Conservation (phyloP, 2,329 filamentous ascomycete genomes). For the Verticillium nubilum region DNA sequence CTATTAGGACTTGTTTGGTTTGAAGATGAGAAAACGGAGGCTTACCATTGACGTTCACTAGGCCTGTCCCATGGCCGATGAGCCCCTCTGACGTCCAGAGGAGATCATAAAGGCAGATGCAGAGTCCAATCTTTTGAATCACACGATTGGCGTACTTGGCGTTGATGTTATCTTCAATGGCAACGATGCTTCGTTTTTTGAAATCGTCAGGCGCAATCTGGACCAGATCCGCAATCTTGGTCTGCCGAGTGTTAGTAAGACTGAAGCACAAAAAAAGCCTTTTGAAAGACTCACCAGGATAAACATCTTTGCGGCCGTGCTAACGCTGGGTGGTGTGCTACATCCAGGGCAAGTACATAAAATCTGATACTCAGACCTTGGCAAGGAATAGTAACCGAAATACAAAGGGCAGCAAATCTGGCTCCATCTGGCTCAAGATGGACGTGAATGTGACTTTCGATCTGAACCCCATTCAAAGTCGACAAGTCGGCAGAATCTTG, state of each 20-base stretch:
- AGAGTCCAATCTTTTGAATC: constrained; percentile 90
- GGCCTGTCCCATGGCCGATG: constrained; percentile 86
- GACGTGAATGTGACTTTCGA: neutral
- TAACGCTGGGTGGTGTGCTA: neutral
- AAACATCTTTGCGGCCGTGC: constrained; percentile 33
- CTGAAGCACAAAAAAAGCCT: neutral
- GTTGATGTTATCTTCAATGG: constrained; percentile 96
- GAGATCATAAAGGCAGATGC: constrained; percentile 88
- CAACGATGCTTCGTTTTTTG: constrained; percentile 71
- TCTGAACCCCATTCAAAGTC: neutral
- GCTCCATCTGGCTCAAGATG: neutral
- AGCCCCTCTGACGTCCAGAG: constrained; percentile 85
- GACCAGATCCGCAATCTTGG: constrained; percentile 89
- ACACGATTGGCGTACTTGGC: constrained; percentile 94
- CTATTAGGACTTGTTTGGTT: constrained; percentile 9
- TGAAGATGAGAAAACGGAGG: neutral
- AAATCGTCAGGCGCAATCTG: constrained; percentile 90
- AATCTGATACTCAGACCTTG: neutral
- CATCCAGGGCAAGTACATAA: neutral
- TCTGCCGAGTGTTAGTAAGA: constrained; percentile 43
- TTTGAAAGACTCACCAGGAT: constrained; percentile 33
- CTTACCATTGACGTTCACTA: constrained; percentile 88
- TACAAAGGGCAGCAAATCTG: neutral
- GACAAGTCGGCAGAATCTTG: constrained; percentile 11
- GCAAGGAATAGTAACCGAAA: neutral